Percentiles rank a stretch among this genome's conserved stretches.
Conservation (phyloP, 2,329 filamentous ascomycete genomes). For the Teratosphaeria destructans region DNA sequence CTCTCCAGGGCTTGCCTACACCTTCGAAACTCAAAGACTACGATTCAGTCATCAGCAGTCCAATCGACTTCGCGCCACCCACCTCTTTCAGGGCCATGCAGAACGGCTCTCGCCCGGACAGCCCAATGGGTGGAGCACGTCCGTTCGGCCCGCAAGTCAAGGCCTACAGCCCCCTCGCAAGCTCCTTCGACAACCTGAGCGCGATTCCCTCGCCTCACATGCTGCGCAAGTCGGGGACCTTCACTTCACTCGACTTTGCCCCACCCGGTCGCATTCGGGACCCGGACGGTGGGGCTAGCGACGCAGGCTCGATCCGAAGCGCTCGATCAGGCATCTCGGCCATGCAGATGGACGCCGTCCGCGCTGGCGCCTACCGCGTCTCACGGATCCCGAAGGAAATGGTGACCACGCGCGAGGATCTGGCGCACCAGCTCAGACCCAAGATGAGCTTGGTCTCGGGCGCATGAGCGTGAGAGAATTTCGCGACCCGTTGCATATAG, state of each 20-base stretch:
- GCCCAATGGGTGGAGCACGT: conserved; percentile 45
- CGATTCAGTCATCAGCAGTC: conserved; percentile 51
- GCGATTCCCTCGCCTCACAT: conserved; percentile 78
- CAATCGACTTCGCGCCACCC: conserved; percentile 82
- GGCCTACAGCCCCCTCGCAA: conserved; percentile 66
- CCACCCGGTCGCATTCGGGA: conserved; percentile 50
- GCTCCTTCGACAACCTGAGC: conserved; percentile 76
- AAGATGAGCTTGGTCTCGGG: conserved; percentile 15
- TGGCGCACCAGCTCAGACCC: conserved; percentile 49
- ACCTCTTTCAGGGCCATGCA: conserved; percentile 50
- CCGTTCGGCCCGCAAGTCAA: conserved; percentile 67
- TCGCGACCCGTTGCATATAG: not conserved
- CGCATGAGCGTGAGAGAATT: not conserved
- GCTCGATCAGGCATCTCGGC: conserved; percentile 70
- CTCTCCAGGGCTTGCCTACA: conserved; percentile 68
- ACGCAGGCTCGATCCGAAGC: conserved; percentile 47
- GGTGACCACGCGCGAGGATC: conserved; percentile 64
- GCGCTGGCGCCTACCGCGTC: conserved; percentile 74
- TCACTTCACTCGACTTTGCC: conserved; percentile 71
- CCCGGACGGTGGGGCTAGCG: conserved; percentile 48
- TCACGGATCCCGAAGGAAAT: conserved; percentile 72
- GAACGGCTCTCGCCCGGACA: conserved; percentile 53
- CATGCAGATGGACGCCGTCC: conserved; percentile 59
- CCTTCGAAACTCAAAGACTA: conserved; percentile 74
- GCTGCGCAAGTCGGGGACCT: conserved; percentile 67